A percentile compares a stretch with the other conserved stretches of the same genome.
These are phyloP conservation scores for Naematelia encephala DNA, from an alignment of 768 basidiomycete species.

Conservation along the genomic window DNA sequence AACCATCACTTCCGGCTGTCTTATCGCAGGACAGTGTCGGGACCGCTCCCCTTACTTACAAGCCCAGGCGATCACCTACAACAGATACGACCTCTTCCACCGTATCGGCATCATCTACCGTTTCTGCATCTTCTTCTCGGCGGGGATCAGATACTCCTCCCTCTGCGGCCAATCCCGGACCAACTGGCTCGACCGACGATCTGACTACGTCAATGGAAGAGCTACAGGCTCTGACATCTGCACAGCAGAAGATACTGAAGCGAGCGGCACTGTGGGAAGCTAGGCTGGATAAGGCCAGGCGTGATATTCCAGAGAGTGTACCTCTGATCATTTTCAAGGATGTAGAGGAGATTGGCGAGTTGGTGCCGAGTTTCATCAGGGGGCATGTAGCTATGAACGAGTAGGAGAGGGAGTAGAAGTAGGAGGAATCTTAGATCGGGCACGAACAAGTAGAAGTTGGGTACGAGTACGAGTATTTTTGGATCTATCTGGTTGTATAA, in stretches of 20 bases:
- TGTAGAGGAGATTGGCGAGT: conserved; percentile 8
- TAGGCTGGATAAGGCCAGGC: conserved; percentile 6
- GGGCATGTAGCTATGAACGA: not conserved
- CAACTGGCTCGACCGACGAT: not conserved
- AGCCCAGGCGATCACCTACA: not conserved
- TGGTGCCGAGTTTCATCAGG: not conserved
- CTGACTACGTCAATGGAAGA: not conserved
- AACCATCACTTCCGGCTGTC: not conserved
- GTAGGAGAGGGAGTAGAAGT: not conserved
- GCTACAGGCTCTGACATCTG: conserved; percentile 8
- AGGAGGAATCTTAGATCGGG: no score
- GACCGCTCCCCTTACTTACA: not conserved
- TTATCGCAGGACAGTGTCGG: not conserved
- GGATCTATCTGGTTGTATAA: not conserved
- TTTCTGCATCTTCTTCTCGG: not conserved
- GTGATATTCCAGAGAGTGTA: conserved; percentile 2
- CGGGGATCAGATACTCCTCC: not conserved
- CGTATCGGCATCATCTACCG: not conserved
- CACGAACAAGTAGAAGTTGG: no score
- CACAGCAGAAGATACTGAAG: conserved; percentile 18
- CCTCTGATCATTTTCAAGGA: conserved; percentile 8
- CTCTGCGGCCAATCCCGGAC: not conserved
- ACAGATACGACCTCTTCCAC: not conserved
- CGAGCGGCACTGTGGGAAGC: conserved; percentile 16
- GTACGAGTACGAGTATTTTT: no score